These are phyloP conservation scores for Cinchona pubescens DNA, from an alignment of 257 asterid genomes.

Conservation along the genomic window DNA sequence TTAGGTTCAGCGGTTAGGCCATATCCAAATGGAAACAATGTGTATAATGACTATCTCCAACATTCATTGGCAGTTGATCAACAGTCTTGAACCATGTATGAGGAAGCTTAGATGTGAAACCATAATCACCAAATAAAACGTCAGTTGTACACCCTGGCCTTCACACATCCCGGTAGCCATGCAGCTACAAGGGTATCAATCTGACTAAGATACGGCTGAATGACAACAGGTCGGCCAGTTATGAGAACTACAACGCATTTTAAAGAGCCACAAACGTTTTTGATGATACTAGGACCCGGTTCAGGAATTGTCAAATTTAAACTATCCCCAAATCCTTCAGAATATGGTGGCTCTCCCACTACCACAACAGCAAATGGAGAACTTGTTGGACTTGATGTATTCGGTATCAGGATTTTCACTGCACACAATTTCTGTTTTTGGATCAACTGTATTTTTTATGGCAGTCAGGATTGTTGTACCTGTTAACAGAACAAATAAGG, in stretches of 20 bases:
- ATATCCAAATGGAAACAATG: slow-evolving; percentile 28
- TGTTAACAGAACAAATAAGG: neutral
- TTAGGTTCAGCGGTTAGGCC: slow-evolving; percentile 24
- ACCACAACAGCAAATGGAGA: slow-evolving; percentile 24
- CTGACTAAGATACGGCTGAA: slow-evolving; percentile 22
- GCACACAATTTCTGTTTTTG: slow-evolving; percentile 23
- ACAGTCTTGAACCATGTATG: slow-evolving; percentile 34
- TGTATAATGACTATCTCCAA: slow-evolving; percentile 30
- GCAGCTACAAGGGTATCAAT: slow-evolving; percentile 33
- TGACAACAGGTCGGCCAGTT: slow-evolving; percentile 28
- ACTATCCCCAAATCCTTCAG: slow-evolving; percentile 30
- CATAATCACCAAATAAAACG: slow-evolving; percentile 28
- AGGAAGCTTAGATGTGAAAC: slow-evolving; percentile 25
- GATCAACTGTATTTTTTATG: slow-evolving; percentile 18
- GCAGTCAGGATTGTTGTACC: slow-evolving; percentile 31
- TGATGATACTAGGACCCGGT: slow-evolving; percentile 25
- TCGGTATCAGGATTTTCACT: slow-evolving; percentile 20
- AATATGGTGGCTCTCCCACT: slow-evolving; percentile 30
- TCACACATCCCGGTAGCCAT: slow-evolving; percentile 33
- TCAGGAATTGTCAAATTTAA: slow-evolving; percentile 26
- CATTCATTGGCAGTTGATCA: slow-evolving; percentile 35
- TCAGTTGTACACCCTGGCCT: slow-evolving; percentile 34
- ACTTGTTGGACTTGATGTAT: slow-evolving; percentile 19
- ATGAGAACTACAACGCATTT: slow-evolving; percentile 24
- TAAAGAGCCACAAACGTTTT: slow-evolving; percentile 16